Evolutionary conservation across 768 basidiomycete genomes (phyloP), one percentile per base, ranked within the genome.

Genomic region (Leucocoprinus leucothites): DNA sequence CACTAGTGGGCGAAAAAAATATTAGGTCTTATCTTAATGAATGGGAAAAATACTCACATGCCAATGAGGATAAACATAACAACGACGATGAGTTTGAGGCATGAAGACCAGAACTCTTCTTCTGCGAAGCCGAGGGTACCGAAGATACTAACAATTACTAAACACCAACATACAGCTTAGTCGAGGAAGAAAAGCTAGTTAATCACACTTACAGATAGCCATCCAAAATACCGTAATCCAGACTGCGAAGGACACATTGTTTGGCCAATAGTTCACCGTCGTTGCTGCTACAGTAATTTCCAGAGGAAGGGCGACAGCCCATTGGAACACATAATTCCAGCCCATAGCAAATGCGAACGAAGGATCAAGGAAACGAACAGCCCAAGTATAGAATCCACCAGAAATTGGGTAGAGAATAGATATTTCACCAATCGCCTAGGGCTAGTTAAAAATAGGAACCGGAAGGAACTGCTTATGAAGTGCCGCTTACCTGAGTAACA

Each of bases 41-140:
- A 7, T 5, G 21, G 34, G 47, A 24, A 41, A 42, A 13, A 26
- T 1, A 67, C 72, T 57, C 61, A 76, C 75, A 77, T 58, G 45
- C 74, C 75, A 22, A 78, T 74, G 65, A 78, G 69, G 51, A 76
- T 65, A 64, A 78, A 77, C 68, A 78, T 74, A 1, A 76, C 63
- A 28, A 76, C 74, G 3, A 75, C 75, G 46, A 76, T 56, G 19
- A 78, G 67, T 64, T 77, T 78, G n/a, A 78, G 64, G 57, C 71
- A 74, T 26, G 77, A 77, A 16, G 76, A 73, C 77, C 77, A 78
- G 57, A 77, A 78, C 50, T 77, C 76, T 65, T 77, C 77, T 61
- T 78, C 77, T 0, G 77, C 75, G 48, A 70, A 78, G 8, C 76
- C 76, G 13, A 78, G 70, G 11, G 77, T 77, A 52, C 76, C 77